phyloP scores from a whole-genome alignment of 2,329 filamentous ascomycete species.

The Xylariales sp. region DNA sequence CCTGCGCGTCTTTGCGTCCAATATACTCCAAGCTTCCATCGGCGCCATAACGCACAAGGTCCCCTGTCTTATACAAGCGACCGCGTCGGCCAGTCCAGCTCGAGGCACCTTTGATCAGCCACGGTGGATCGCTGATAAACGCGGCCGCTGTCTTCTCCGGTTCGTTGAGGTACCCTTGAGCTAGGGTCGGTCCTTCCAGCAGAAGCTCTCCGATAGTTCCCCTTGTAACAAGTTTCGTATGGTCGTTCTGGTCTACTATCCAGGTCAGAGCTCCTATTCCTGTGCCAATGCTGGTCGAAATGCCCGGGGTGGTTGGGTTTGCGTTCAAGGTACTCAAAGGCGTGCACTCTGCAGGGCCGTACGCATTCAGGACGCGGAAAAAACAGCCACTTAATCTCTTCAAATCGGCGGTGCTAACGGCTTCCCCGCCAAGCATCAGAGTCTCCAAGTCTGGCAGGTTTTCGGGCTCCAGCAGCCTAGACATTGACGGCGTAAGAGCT shows the following conservation, averaged over 20 bases:
- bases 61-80: constrained; percentile 34
- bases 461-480: background rate
- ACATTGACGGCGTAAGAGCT: background rate
- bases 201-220: constrained; percentile 16
- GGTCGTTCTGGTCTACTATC: constrained; percentile 12
- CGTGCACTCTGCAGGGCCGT: background rate
- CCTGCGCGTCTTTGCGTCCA: constrained; percentile 8
- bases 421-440: constrained; percentile 2
- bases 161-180: constrained; percentile 40
- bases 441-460: constrained; percentile 2
- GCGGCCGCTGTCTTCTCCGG: constrained; percentile 33
- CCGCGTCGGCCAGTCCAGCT: constrained; percentile 9
- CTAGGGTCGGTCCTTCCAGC: constrained; percentile 33
- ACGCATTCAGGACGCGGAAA: background rate
- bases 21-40: constrained; percentile 25
- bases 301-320: background rate
- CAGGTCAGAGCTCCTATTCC: constrained; percentile 8
- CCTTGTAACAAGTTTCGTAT: constrained; percentile 9
- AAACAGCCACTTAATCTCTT: background rate
- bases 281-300: background rate
- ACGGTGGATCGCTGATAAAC: constrained; percentile 35
- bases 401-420: background rate
- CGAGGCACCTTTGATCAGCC: constrained; percentile 21
- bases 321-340: background rate
- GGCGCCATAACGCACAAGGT: constrained; percentile 30